Base-by-base conservation (phyloP, 371 early-diverging fungal genomes). In the Chytridium lagenaria region DNA sequence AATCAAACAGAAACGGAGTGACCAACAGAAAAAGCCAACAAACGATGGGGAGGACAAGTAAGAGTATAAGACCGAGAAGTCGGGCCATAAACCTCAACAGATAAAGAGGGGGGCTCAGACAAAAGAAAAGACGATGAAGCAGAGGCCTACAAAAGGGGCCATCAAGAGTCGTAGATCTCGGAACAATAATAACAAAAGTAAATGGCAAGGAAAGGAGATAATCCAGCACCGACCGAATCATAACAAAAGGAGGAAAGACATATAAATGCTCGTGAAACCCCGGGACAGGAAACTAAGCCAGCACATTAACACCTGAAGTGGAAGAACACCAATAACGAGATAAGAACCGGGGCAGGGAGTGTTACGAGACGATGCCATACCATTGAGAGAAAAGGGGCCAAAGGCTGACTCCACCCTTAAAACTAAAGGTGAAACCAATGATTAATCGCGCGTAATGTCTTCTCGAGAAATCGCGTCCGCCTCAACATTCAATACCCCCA, bases 181-280 rank as follows among this genome's bases (percentile, higher is more conserved):
- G 68, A 22, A 51, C 50, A 22, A 68, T n/a, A 7, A 52, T 16
- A 33, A 33, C 31, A 23, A 26, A 50, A 30, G n/a, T 15, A 26
- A 36, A 22, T 7, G 50, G 28, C 3, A 28, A 36, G 28, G 50
- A 36, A 15, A 68, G 30, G 1, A 68, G 19, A 33, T 52, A 52
- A 3, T 68, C 31, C 1, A 68, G 37, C 28, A 51, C 51, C 1
- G 68, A 19, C 0, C 28, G 31, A 1, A 51, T 2, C 68, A 68
- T 51, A 1, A 55, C 22, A 55, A 68, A 68, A 0, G 68, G 68
- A 7, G 68, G 68, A 36, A 68, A 68, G 52, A 68, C 52, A 7
- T 51, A 68, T 12, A 68, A 10, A 1, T 30, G 19, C 0, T 68
- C 68, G 1, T 2, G 2, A 2, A 23, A 52, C 19, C 2, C 0